Evolutionary conservation across 331 rosid genomes (phyloP).

Genomic region (Rhamnella rubrinervis): DNA sequence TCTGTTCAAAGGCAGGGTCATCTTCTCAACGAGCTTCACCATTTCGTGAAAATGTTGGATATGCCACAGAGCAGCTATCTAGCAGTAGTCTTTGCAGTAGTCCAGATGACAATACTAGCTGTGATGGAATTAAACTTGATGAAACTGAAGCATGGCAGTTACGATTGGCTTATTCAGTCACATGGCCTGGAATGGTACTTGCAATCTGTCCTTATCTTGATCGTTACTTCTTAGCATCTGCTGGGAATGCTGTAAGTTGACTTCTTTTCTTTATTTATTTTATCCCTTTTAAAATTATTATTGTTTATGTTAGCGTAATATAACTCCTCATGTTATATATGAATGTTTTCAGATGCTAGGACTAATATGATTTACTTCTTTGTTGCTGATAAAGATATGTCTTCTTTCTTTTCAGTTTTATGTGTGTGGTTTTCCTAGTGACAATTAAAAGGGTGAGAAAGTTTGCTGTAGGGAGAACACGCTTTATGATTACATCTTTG

Average conservation of each 20-base stretch:
- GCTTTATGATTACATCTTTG: slow-evolving; percentile 68
- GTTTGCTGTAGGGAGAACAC: slow-evolving; percentile 69
- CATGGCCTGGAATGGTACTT: slow-evolving; percentile 75
- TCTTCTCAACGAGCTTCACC: slow-evolving; percentile 78
- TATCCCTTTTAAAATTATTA: slow-evolving; percentile 15
- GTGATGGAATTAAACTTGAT: slow-evolving; percentile 82
- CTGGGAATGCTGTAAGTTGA: slow-evolving; percentile 79
- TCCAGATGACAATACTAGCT: slow-evolving; percentile 73
- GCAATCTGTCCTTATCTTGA: slow-evolving; percentile 94
- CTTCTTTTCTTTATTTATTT: slow-evolving; percentile 12
- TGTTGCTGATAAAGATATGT: slow-evolving; percentile 27
- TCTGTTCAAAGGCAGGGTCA: slow-evolving; percentile 71
- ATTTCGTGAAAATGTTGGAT: slow-evolving; percentile 68
- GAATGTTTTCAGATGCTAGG: neutral
- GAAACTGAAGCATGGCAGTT: slow-evolving; percentile 93
- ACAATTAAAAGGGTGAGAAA: slow-evolving; percentile 69
- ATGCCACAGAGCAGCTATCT: slow-evolving; percentile 76
- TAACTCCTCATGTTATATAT: neutral
- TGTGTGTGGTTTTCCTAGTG: slow-evolving; percentile 86
- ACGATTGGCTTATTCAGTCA: slow-evolving; percentile 55
- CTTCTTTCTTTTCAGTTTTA: slow-evolving; percentile 63
- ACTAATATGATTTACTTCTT: neutral
- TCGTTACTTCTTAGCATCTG: slow-evolving; percentile 88
- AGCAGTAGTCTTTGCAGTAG: slow-evolving; percentile 86
- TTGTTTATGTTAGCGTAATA: neutral